Evolutionary conservation across 805 yeast species (phyloP).

Genomic region (Saccharomyces kudriavzevii): DNA sequence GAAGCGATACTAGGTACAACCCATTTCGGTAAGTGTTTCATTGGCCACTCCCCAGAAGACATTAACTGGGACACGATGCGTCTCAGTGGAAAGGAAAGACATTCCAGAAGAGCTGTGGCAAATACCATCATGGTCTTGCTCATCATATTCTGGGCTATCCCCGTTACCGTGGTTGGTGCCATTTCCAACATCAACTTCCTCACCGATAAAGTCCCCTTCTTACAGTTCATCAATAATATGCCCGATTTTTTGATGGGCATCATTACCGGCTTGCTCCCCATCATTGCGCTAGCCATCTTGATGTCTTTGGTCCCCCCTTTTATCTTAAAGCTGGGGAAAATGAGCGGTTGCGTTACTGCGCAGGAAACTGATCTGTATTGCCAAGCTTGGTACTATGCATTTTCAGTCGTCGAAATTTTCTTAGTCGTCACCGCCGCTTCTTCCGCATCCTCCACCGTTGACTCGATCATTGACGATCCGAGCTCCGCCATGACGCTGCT

Average conservation of each 20-base stretch:
- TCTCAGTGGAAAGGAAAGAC: constrained; percentile 48
- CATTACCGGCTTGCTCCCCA: constrained; percentile 81
- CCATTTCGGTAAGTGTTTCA: constrained; percentile 38
- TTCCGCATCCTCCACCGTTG: constrained; percentile 67
- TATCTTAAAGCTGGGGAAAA: constrained; percentile 66
- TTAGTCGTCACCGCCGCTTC: constrained; percentile 78
- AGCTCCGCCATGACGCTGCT: constrained; percentile 62
- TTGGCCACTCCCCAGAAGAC: constrained; percentile 73
- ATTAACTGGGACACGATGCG: constrained; percentile 75
- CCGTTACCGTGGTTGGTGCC: constrained; percentile 95
- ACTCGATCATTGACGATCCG: constrained; percentile 62
- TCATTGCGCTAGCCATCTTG: constrained; percentile 68
- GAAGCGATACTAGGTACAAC: constrained; percentile 43
- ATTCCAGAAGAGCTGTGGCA: constrained; percentile 50
- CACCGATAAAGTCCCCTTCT: constrained; percentile 62
- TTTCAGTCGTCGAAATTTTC: constrained; percentile 85
- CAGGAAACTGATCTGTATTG: constrained; percentile 74
- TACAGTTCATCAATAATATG: constrained; percentile 65
- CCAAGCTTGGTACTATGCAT: constrained; percentile 83
- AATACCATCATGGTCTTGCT: constrained; percentile 53
- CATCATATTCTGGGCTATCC: constrained; percentile 90
- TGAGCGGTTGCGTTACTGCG: constrained; percentile 61
- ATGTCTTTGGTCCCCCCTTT: constrained; percentile 84
- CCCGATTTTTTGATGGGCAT: constrained; percentile 69
- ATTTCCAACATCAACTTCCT: constrained; percentile 79